phyloP scores from a whole-genome alignment of 495 filamentous ascomycete species.

The Copromyces sp. region DNA sequence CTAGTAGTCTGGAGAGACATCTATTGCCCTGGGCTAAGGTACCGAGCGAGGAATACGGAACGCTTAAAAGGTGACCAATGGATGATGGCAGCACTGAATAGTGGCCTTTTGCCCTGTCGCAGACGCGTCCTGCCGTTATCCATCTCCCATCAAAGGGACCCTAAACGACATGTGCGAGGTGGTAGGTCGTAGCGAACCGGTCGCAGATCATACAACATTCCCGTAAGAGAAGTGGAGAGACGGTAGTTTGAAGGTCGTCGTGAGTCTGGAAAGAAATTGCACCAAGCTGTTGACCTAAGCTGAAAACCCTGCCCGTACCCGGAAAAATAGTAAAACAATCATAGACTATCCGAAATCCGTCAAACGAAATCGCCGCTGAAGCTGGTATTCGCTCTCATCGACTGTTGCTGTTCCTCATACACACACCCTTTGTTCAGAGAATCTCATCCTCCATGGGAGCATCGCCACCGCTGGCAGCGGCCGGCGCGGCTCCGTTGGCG shows the following conservation, averaged over 20 bases:
- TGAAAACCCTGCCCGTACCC: background rate
- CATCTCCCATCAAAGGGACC: background rate
- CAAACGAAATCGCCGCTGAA: background rate
- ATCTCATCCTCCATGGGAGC: slow-evolving; percentile 45
- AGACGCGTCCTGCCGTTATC: background rate
- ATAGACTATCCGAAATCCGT: background rate
- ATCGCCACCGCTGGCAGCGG: slow-evolving; percentile 26
- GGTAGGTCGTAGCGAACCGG: background rate
- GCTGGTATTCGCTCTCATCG: background rate
- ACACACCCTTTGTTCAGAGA: slow-evolving; percentile 13
- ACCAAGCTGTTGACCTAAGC: background rate
- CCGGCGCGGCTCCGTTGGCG: slow-evolving; percentile 33
- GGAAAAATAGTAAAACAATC: background rate
- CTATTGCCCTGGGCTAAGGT: background rate
- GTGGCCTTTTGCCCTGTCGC: background rate
- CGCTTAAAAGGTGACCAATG: background rate
- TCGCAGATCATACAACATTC: background rate
- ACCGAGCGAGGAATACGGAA: background rate
- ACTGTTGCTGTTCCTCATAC: background rate
- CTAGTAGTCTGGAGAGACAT: background rate
- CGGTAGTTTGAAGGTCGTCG: background rate
- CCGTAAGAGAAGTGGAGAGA: background rate
- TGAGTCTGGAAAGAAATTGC: background rate
- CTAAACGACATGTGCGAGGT: background rate
- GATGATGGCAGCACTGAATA: background rate